phyloP scores from a whole-genome alignment of 1,139 yeast genomes.

The Kodamaea plutei region DNA sequence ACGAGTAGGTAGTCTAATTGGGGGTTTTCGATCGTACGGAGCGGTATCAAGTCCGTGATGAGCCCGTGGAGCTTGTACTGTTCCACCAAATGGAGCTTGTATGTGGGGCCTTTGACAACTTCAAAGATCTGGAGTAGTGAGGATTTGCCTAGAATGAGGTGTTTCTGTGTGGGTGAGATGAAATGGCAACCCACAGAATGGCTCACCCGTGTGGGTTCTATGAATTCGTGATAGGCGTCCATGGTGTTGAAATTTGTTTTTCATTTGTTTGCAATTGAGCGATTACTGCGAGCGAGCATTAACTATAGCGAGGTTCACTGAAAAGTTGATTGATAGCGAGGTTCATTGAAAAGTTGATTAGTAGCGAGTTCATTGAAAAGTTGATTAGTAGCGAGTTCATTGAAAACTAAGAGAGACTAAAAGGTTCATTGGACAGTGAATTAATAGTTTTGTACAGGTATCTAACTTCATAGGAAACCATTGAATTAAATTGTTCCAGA shows the following conservation, averaged over 20 bases:
- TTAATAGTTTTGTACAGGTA: too few species aligned
- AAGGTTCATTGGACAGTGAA: too few species aligned
- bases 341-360: too few species aligned
- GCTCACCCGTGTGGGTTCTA: slow-evolving; percentile 73
- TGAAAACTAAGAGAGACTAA: too few species aligned
- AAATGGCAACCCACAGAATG: slow-evolving; percentile 62
- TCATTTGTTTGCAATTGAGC: too few species aligned
- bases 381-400: too few species aligned
- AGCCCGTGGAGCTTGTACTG: slow-evolving; percentile 74
- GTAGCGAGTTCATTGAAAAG: too few species aligned
- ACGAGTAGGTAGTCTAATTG: slow-evolving; percentile 59
- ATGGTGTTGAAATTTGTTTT: slow-evolving; percentile 33
- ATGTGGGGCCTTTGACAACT: slow-evolving; percentile 25
- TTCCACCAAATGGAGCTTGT: slow-evolving; percentile 49
- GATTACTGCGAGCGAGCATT: too few species aligned
- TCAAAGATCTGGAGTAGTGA: slow-evolving; percentile 67
- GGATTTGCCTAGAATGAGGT: slow-evolving; percentile 69
- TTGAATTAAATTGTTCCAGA: too few species aligned
- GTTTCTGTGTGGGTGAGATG: slow-evolving; percentile 45
- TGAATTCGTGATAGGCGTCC: slow-evolving; percentile 81
- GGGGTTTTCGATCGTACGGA: slow-evolving; percentile 49
- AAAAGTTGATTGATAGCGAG: too few species aligned
- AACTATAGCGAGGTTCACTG: too few species aligned
- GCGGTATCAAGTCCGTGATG: slow-evolving; percentile 53
- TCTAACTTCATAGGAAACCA: too few species aligned